phyloP scores from a whole-genome alignment of 2,329 filamentous ascomycete genomes.

The Diplodia sapinea region DNA sequence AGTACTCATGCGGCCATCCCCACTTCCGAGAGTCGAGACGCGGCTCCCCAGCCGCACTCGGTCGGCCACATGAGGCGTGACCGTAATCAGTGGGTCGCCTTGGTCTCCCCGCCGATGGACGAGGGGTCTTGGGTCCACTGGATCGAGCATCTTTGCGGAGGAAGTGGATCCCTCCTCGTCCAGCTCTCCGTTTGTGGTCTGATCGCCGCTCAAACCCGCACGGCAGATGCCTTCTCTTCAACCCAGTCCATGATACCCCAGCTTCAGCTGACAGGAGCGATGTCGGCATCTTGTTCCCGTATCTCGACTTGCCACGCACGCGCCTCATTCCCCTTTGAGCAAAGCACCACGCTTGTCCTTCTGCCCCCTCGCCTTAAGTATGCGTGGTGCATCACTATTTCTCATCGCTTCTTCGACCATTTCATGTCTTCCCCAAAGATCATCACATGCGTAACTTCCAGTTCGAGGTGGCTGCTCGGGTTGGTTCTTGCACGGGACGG shows the following conservation, averaged over 20 bases:
- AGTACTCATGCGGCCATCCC: constrained; percentile 10
- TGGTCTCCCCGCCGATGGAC: not conserved
- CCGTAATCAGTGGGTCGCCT: not conserved
- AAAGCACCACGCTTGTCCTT: not conserved
- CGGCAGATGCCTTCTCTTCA: not conserved
- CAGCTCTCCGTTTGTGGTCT: not conserved
- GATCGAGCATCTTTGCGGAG: constrained; percentile 9
- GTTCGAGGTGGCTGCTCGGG: not conserved
- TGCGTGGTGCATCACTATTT: not conserved
- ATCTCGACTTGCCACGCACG: not conserved
- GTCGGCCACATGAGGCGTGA: not conserved
- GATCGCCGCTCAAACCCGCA: constrained; percentile 1
- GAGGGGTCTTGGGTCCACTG: constrained; percentile 8
- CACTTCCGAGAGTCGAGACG: constrained; percentile 5
- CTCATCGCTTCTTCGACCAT: not conserved
- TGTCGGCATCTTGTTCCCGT: not conserved
- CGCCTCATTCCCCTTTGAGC: not conserved
- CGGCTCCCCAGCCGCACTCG: constrained; percentile 18
- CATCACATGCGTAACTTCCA: not conserved
- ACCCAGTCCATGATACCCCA: not conserved
- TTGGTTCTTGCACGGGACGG: not conserved
- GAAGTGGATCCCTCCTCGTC: not conserved
- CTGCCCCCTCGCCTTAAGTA: not conserved
- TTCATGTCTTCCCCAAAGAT: not conserved
- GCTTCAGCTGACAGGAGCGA: not conserved